phyloP scores from a whole-genome alignment of 352 stramenopile genomes.

The Phytophthora sp. region DNA sequence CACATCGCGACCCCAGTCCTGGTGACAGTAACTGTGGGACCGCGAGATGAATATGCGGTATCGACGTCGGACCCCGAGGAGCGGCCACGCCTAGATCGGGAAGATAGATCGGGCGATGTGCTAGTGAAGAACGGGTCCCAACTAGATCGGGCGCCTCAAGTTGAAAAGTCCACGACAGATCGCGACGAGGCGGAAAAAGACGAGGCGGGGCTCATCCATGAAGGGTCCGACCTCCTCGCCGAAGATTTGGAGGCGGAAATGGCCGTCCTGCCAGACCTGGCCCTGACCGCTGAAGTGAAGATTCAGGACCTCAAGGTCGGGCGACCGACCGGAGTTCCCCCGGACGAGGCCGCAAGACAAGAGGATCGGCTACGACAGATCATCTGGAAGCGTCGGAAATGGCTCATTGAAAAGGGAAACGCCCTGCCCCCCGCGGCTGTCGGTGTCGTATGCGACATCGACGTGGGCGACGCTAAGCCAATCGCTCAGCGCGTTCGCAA shows the following conservation, averaged over 20 bases:
- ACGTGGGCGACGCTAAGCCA: constrained; percentile 2
- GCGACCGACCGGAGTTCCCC: not conserved
- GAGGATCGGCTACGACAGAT: not conserved
- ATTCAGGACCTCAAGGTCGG: constrained; percentile 8
- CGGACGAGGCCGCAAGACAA: not conserved
- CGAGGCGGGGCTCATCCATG: not conserved
- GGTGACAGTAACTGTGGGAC: too few relatives aligned
- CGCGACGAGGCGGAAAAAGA: not conserved
- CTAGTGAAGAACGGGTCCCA: too few relatives aligned
- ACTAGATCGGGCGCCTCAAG: too few relatives aligned
- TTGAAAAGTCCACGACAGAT: too few relatives aligned
- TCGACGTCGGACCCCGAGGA: too few relatives aligned
- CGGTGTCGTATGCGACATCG: constrained; percentile 15
- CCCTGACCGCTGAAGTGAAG: constrained; percentile 1
- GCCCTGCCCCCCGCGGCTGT: constrained; percentile 9
- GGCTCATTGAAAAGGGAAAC: constrained; percentile 20
- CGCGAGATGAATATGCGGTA: too few relatives aligned
- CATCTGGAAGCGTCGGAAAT: not conserved
- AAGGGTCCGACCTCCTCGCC: constrained; percentile 5
- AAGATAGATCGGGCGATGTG: too few relatives aligned
- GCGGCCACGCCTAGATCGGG: too few relatives aligned
- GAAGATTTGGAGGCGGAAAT: constrained; percentile 11
- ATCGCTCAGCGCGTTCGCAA: constrained; percentile 9
- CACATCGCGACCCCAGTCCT: too few relatives aligned
- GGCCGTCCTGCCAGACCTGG: constrained; percentile 2